Evolutionary conservation across 306 rosid species (phyloP).

Genomic region (Citrullus colocynthis): DNA sequence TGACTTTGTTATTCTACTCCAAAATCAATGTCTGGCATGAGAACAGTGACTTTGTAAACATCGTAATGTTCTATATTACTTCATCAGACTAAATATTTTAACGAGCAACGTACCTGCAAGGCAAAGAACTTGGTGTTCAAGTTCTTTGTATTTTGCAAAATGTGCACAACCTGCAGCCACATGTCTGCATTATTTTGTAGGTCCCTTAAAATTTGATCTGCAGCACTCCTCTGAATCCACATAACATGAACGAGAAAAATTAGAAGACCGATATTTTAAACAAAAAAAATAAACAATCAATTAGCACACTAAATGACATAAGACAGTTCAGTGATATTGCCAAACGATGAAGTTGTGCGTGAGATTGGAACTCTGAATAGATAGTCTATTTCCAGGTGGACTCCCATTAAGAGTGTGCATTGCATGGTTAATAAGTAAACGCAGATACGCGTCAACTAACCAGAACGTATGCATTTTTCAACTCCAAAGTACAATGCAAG

Average conservation of each 20-base stretch:
- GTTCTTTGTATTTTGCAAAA: slow-evolving; percentile 64
- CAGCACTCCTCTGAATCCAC: slow-evolving; percentile 67
- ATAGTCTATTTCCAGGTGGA: background rate
- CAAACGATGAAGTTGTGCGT: background rate
- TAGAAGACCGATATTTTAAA: background rate
- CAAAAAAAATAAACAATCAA: background rate
- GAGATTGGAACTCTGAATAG: background rate
- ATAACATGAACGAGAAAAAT: background rate
- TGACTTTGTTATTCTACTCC: background rate
- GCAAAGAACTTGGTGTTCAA: slow-evolving; percentile 96
- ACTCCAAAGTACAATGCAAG: background rate
- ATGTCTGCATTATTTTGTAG: slow-evolving; percentile 85
- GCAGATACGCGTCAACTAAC: background rate
- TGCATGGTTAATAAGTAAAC: background rate
- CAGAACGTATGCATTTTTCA: background rate
- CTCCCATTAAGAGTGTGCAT: background rate
- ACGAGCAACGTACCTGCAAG: slow-evolving; percentile 61
- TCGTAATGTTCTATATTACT: background rate
- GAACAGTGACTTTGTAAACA: background rate
- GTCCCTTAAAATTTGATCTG: slow-evolving; percentile 83
- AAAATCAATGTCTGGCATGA: background rate
- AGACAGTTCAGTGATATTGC: background rate
- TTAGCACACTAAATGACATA: background rate
- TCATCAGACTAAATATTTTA: background rate
- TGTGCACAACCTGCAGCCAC: slow-evolving; percentile 99